These are phyloP conservation scores for Ganoderma leucocontextum DNA, from an alignment of 1,284 basidiomycete genomes.

Conservation along the genomic window DNA sequence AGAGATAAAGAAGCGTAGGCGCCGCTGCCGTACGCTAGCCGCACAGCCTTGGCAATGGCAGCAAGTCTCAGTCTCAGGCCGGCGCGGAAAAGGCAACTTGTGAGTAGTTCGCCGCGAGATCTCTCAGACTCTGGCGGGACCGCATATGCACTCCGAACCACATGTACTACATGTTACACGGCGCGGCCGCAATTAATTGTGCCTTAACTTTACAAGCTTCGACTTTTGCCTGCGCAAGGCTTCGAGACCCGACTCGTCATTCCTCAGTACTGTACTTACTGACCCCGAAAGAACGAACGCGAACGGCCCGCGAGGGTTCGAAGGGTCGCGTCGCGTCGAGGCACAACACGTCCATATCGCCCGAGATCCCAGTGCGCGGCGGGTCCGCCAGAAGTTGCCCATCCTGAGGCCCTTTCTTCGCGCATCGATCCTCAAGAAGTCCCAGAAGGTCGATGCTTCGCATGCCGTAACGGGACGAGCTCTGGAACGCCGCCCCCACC, in stretches of 20 bases:
- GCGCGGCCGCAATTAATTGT: background rate
- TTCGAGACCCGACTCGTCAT: background rate
- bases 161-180: background rate
- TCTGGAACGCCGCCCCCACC: background rate
- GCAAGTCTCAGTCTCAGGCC: too few relatives aligned
- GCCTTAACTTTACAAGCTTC: conserved; percentile 6
- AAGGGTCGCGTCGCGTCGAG: too few relatives aligned
- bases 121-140: conserved; percentile 2
- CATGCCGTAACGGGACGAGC: background rate
- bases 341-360: background rate
- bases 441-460: background rate
- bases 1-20: background rate
- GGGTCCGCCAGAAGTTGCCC: background rate
- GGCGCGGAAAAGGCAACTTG: background rate
- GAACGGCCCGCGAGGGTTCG: background rate
- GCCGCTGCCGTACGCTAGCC: background rate
- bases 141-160: background rate
- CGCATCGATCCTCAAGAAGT: background rate
- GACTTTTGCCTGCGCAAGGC: background rate
- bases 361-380: conserved; percentile 1
- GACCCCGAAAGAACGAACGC: background rate
- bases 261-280: background rate
- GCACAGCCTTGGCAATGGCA: background rate
- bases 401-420: background rate
- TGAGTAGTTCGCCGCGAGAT: background rate